Evolutionary conservation across 164 flowering plant genomes (phyloP), one percentile per base, ranked within the genome.

Genomic region (Echeveria elegans): DNA sequence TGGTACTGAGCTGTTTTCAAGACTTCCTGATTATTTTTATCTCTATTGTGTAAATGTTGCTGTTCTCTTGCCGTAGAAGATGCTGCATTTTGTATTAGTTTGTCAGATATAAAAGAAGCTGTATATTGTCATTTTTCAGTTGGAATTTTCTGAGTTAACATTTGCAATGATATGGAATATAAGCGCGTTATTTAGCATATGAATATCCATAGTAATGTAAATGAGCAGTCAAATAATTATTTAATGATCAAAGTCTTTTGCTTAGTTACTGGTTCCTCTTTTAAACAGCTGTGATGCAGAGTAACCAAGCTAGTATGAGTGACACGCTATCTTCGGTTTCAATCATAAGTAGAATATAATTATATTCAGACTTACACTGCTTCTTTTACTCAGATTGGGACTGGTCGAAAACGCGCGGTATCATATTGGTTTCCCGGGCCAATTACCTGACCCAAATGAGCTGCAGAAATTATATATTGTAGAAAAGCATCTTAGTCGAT

Each of bases 401-500:
- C 83, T 77, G 71, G 84, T 85, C 71, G 96, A 88, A 37, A 85
- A 80, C 79, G 88, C 87, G 19, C 77, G 87, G 68, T 71, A 64
- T 47, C 94, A 88, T 79, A 78, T 90, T 48, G 78, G 68, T 72
- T 64, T 73, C 50, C 64, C 68, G 15, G 92, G 86, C 63, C 78
- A 77, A 21, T 36, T 36, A 58, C 83, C 86, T 4, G 90, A 86
- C 76, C 77, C 78, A 23, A 34, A 65, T 26, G 92, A 90, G 70
- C 47, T 87, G 64, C 85, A 75, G 68, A 90, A 80, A 75, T 68
- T 93, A 74, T 83, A 78, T 63, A 69, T 66, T 29, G 70, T 90
- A 36, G 96, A 93, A 74, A 85, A 73, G 75, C 89, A 88, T 79
- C n/a, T 93, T 60, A 81, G 41, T 36, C 72, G 75, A 78, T 90